A percentile compares a stretch with the other conserved stretches of the same genome.
Evolutionary conservation across 805 yeast species (phyloP).

Genomic region (Sugiyamaella qingdaonensis): DNA sequence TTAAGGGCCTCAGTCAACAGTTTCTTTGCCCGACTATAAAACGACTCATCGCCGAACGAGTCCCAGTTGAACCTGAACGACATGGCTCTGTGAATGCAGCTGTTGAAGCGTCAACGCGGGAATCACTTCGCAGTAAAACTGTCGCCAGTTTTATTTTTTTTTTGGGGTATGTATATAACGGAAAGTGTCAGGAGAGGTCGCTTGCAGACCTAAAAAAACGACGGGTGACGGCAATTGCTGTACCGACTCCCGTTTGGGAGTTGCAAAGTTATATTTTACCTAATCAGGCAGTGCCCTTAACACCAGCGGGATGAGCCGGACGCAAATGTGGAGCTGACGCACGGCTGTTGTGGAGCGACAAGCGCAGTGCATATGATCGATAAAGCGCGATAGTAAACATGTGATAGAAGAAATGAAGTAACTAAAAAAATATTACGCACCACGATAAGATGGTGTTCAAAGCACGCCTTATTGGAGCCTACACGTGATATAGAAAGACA

Average conservation of each 20-base stretch:
- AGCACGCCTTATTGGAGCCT: too few relatives aligned
- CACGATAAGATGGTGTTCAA: too few relatives aligned
- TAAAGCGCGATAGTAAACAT: neutral
- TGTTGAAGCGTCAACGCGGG: neutral
- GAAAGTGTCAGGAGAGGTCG: neutral
- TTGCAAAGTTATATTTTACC: slow-evolving; percentile 1
- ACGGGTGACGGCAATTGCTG: neutral
- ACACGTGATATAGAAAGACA: too few relatives aligned
- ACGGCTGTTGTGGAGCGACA: neutral
- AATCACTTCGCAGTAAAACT: neutral
- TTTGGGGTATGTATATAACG: neutral
- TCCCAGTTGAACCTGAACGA: slow-evolving; percentile 70
- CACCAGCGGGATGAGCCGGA: neutral
- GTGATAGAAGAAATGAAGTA: neutral
- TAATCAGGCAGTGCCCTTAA: neutral
- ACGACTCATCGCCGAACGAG: slow-evolving; percentile 62
- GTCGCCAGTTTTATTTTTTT: neutral
- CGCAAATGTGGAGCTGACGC: too few relatives aligned
- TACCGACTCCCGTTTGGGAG: neutral
- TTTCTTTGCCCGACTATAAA: slow-evolving; percentile 53
- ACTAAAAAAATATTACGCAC: too few relatives aligned
- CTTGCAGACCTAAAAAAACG: neutral
- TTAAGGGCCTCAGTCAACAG: slow-evolving; percentile 34
- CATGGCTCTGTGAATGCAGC: slow-evolving; percentile 21
- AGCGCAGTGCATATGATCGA: neutral